Evolutionary conservation across 768 basidiomycete species (phyloP).

Genomic region (Mycena kentingensis): DNA sequence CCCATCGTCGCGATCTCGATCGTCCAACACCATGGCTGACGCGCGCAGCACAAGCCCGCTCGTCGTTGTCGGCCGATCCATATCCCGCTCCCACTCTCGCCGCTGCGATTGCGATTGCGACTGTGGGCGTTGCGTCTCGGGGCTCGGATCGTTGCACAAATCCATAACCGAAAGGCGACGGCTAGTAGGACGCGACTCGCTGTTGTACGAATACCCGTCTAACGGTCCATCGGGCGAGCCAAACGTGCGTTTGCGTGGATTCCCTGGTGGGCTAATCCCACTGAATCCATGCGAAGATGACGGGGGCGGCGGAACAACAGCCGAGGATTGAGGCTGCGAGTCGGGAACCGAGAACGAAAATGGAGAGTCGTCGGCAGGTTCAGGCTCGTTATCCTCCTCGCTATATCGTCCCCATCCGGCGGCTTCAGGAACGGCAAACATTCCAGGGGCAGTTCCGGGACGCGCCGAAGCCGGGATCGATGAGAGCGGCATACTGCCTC

Average conservation of each 20-base stretch:
- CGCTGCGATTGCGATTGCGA: background rate
- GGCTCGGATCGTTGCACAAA: background rate
- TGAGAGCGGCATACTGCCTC: background rate
- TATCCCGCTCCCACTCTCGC: background rate
- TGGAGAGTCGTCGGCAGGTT: background rate
- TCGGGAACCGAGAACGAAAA: slow-evolving; percentile 1
- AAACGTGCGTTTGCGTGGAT: background rate
- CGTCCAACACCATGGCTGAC: background rate
- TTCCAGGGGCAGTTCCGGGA: background rate
- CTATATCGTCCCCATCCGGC: background rate
- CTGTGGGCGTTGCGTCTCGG: background rate
- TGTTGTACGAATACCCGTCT: background rate
- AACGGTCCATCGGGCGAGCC: background rate
- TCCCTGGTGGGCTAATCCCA: background rate
- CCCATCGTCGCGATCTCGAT: too few species aligned
- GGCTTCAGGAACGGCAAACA: background rate
- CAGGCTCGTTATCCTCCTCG: background rate
- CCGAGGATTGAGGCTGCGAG: background rate
- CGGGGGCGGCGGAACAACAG: background rate
- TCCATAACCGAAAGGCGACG: background rate
- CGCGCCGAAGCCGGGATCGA: background rate
- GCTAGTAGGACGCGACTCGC: background rate
- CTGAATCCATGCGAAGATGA: background rate
- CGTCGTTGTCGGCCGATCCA: background rate
- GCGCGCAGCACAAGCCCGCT: background rate